phyloP scores from a whole-genome alignment of 192 early-diverging fungal species.

The Geranomyces michiganensis region DNA sequence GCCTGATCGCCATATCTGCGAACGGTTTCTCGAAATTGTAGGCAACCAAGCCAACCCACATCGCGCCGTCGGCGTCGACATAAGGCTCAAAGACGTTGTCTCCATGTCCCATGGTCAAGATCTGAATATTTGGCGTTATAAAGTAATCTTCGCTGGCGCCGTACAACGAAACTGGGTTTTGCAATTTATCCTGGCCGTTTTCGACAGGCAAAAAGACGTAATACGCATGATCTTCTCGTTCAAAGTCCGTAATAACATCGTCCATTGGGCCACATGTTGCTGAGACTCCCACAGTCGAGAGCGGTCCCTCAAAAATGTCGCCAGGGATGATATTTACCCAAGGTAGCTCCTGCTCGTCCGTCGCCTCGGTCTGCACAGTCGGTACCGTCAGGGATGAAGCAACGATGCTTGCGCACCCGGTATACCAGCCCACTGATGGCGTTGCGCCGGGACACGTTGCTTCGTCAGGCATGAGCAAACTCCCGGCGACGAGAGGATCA shows the following conservation, averaged over 20 bases:
- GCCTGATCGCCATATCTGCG: neutral
- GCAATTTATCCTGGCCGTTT: neutral
- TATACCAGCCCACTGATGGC: neutral
- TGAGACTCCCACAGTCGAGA: neutral
- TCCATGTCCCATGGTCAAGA: neutral
- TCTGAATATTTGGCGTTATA: neutral
- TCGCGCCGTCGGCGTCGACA: neutral
- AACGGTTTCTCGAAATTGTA: constrained; percentile 3
- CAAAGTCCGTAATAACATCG: too few species aligned
- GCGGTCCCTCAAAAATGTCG: neutral
- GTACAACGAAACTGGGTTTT: neutral
- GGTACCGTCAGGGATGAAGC: neutral
- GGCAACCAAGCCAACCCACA: neutral
- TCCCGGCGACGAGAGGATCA: neutral
- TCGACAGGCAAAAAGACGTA: too few species aligned
- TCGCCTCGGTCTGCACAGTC: neutral
- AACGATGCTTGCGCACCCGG: neutral
- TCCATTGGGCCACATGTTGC: neutral
- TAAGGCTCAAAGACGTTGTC: neutral
- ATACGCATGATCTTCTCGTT: too few species aligned
- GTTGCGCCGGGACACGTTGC: neutral
- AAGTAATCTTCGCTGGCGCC: neutral
- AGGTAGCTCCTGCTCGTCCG: neutral
- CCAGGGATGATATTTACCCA: neutral
- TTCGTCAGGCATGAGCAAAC: neutral